phyloP scores from a whole-genome alignment of 2,329 filamentous ascomycete genomes.

The Apiospora kogelbergensis region DNA sequence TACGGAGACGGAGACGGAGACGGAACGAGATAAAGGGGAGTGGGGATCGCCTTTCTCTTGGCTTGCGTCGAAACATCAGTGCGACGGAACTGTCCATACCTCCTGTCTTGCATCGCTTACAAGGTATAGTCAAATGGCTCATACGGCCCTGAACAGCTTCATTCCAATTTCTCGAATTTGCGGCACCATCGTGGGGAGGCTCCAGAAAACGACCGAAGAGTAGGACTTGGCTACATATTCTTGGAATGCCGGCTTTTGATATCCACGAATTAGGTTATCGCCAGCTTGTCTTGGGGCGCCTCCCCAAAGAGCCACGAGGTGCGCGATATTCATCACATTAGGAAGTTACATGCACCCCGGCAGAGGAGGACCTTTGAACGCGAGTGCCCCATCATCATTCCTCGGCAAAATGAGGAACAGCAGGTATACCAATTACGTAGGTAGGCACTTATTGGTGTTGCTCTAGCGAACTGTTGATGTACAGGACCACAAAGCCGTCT shows the following conservation, averaged over 20 bases:
- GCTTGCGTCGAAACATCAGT: background rate
- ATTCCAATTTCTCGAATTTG: background rate
- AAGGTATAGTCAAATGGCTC: background rate
- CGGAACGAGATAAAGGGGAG: background rate
- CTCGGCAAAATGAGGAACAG: background rate
- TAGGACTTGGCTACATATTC: background rate
- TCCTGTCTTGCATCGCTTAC: background rate
- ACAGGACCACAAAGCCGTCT: background rate
- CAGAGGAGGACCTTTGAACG: background rate
- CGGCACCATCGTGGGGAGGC: conserved; percentile 1
- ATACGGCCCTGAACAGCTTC: background rate
- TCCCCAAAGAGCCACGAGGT: background rate
- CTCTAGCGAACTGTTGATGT: background rate
- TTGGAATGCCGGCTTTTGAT: background rate
- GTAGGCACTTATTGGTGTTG: background rate
- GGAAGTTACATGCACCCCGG: background rate
- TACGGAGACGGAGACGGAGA: background rate
- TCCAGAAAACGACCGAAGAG: conserved; percentile 6
- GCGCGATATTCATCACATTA: background rate
- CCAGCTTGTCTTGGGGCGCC: background rate
- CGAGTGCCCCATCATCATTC: background rate
- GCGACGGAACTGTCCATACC: background rate
- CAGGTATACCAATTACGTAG: background rate
- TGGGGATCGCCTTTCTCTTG: background rate
- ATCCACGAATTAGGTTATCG: background rate